Evolutionary conservation across 2,329 filamentous ascomycete species (phyloP).

Genomic region (Amesomyces nigricolor): DNA sequence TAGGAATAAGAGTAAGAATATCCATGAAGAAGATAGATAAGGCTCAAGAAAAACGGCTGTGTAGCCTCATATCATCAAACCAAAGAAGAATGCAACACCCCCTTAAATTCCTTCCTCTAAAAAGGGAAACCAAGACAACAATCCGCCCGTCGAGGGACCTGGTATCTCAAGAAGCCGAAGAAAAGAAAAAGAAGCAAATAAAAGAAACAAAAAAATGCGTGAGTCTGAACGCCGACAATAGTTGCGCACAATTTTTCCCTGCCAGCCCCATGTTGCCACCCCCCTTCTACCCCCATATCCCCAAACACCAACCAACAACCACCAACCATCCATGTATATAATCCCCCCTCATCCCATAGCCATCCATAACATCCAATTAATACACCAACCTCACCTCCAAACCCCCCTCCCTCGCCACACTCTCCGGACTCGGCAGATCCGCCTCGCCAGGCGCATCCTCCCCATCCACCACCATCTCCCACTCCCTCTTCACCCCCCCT

Average conservation of each 20-base stretch:
- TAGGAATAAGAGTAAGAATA: neutral
- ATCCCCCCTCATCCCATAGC: neutral
- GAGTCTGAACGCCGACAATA: too few species aligned
- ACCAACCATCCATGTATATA: too few species aligned
- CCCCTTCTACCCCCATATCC: too few species aligned
- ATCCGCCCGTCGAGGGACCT: conserved; percentile 4
- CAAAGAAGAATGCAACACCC: neutral
- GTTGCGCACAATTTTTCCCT: too few species aligned
- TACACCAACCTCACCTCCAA: conserved; percentile 45
- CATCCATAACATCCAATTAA: conserved; percentile 39
- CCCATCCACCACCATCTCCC: conserved; percentile 55
- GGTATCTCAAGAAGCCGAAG: conserved; percentile 8
- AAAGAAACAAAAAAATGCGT: neutral
- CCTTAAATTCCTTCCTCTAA: neutral
- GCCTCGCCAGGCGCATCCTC: conserved; percentile 39
- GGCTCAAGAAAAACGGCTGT: neutral
- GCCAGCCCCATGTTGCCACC: too few species aligned
- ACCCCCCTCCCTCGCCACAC: conserved; percentile 25
- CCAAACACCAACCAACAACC: too few species aligned
- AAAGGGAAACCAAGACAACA: neutral
- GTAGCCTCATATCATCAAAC: neutral
- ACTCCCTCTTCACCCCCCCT: conserved; percentile 49
- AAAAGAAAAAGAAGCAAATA: neutral
- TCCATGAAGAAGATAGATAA: neutral
- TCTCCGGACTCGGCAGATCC: conserved; percentile 31